Conservation (phyloP, 371 early-diverging fungal genomes). For the Syncephalastrum racemosum region DNA sequence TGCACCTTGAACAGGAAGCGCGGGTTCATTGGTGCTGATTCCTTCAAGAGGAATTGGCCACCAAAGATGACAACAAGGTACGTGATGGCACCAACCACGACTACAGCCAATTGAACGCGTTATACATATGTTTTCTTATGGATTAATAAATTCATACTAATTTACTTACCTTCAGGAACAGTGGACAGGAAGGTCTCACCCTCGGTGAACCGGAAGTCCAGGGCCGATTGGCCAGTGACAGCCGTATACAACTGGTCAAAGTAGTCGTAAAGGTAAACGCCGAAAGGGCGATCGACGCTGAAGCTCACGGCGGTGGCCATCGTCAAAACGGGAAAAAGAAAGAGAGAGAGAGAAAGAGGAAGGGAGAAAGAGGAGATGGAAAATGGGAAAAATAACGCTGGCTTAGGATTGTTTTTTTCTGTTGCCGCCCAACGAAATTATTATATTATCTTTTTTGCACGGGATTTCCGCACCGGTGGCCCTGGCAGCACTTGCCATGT, state of each 20-base stretch:
- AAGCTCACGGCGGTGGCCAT: slow-evolving; percentile 15
- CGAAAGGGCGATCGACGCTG: slow-evolving; percentile 42
- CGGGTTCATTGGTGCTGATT: slow-evolving; percentile 58
- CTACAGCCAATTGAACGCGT: too few species aligned
- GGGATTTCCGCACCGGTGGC: too few species aligned
- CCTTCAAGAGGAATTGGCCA: slow-evolving; percentile 64
- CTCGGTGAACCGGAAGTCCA: slow-evolving; percentile 17
- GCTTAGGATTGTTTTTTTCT: not conserved
- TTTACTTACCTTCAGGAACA: slow-evolving; percentile 25
- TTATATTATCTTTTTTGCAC: not conserved
- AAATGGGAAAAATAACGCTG: not conserved
- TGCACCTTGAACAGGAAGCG: slow-evolving; percentile 69
- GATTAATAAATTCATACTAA: too few species aligned
- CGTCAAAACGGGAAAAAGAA: not conserved
- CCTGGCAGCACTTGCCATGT: too few species aligned
- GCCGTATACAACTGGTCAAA: slow-evolving; percentile 46
- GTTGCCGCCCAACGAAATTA: slow-evolving; percentile 2
- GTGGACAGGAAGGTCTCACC: slow-evolving; percentile 25
- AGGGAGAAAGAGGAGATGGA: not conserved
- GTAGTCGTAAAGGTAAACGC: slow-evolving; percentile 51
- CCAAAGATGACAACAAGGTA: slow-evolving; percentile 76
- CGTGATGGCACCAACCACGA: slow-evolving; percentile 22
- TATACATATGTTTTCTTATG: too few species aligned
- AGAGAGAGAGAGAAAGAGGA: not conserved
- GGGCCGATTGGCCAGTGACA: slow-evolving; percentile 35